Base-by-base conservation (phyloP, 108 stramenopile species). In the Skeletonema marinoi region DNA sequence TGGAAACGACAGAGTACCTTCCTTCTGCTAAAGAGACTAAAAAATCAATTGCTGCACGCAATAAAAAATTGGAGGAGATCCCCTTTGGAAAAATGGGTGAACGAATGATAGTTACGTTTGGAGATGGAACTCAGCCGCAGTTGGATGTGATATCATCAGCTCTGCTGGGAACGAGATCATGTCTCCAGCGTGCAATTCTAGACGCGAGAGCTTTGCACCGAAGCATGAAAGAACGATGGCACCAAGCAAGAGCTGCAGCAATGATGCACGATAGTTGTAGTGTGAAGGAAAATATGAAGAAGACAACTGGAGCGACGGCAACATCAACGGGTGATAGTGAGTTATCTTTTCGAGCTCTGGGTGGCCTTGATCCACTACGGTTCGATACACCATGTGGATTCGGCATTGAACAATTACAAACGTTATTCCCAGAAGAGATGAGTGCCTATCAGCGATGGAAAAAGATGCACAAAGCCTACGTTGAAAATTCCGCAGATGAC, bases 361-460 rank as follows among this genome's bases (percentile, higher is more conserved):
- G 65, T 33, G 77, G 84, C 33, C 60, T 67, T 75, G 87, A 90
- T 78, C 41, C 32, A 21, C 51, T 88, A 11, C 66, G 76, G 12
- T 77, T 72, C 56, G 66, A 88, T 36, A 70, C 71, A 2, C 77
- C 76, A 30, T 90, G 89, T 44, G 91, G 93, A 5, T 95, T 95
- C 66, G 89, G 87, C 59, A 64, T 89, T 14, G 74, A 84, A 38
- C 79, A 91, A 68, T 71, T 95, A 35, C 58, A 74, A 44, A 76
- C 64, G 31, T 66, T 95, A 6, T 95, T 86, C 69, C 93, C 93
- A 10, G 92, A 95, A 82, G 90, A 92, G 78, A 90, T 95, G 89
- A 63, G 71, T 54, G 91, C 91, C 8, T 95, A 90, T 69, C 62
- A 78, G 50, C 84, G 89, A 44, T 95, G 93, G 92, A 89, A 90